Base-by-base conservation (phyloP, 805 yeast species). In the Kregervanrija delftensis region DNA sequence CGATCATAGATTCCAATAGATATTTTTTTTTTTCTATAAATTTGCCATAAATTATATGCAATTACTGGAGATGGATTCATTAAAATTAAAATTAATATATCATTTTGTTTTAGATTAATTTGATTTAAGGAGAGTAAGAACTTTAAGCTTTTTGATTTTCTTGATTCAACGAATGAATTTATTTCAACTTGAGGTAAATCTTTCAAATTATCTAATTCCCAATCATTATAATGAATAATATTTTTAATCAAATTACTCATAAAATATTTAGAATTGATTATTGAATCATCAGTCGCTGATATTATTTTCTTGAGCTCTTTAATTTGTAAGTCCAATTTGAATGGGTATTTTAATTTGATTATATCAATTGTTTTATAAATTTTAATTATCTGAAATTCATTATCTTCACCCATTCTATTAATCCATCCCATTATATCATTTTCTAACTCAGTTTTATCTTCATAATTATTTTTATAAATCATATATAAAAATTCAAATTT, bases 401-500 rank as follows among this genome's bases (percentile, higher is more conserved):
- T 35, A 17, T 46, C 43, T 14, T 40, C 14, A 14, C 37, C 38
- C 8, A 17, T 22, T 11, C 38, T 6, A 8, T 39, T 38, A n/a
- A 30, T 13, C 33, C 37, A 35, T 31, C 42, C 35, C 10, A 40
- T 22, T 5, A 47, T 12, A 15, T 47, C 47, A 14, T 13, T 12
- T 8, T 44, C 11, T 2, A 47, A 17, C 11, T 44, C 39, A 9
- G 4, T 5, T 22, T 30, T 15, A 3, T 36, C n/a, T 9, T 15
- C 22, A 33, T 40, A 47, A 2, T 44, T 12, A 9, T 30, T 44
- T n/a, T 41, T 44, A 15, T 42, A 40, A 2, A 47, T 16, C 30
- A 34, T 34, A 33, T 48, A 31, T 37, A 44, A 33, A 11, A 48
- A 16, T 16, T 46, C 37, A 30, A 49, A 44, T 22, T 35, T 43